Percentiles rank a stretch among this genome's conserved stretches.
Conservation (phyloP, 768 basidiomycete genomes). For the Brasilioporus rufonigricans region DNA sequence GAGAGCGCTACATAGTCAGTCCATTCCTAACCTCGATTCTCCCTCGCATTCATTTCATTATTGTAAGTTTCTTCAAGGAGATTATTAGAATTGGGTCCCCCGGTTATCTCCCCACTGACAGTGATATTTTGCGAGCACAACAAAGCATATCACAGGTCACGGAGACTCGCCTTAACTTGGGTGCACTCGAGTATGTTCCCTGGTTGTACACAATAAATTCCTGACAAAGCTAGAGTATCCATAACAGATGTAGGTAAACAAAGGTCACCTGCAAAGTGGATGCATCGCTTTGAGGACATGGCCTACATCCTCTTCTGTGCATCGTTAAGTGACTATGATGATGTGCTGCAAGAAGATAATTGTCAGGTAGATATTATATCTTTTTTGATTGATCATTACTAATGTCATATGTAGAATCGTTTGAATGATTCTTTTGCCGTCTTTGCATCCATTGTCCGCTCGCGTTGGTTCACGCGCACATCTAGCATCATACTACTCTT, state of each 20-base stretch:
- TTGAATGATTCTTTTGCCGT: neutral
- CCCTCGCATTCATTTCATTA: neutral
- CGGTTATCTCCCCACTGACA: neutral
- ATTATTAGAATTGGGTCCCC: conserved; percentile 2
- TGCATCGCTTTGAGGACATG: neutral
- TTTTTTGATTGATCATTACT: neutral
- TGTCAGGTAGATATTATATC: neutral
- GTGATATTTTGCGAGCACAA: neutral
- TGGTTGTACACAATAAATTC: too few species aligned
- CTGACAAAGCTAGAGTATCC: neutral
- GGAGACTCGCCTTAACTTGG: neutral
- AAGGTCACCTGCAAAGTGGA: neutral
- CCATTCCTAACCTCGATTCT: neutral
- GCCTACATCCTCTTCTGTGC: neutral
- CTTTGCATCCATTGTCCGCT: neutral
- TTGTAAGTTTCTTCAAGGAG: neutral
- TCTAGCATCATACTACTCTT: neutral
- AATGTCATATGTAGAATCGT: neutral
- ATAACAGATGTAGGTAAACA: neutral
- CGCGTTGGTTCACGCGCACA: neutral
- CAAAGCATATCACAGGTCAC: neutral
- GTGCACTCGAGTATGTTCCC: neutral
- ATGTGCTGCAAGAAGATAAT: neutral
- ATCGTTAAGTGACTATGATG: conserved; percentile 1
- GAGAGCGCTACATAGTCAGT: conserved; percentile 1